Evolutionary conservation across 331 rosid species (phyloP), one percentile per base, ranked within the genome.

Genomic region (Quercus tomentella): DNA sequence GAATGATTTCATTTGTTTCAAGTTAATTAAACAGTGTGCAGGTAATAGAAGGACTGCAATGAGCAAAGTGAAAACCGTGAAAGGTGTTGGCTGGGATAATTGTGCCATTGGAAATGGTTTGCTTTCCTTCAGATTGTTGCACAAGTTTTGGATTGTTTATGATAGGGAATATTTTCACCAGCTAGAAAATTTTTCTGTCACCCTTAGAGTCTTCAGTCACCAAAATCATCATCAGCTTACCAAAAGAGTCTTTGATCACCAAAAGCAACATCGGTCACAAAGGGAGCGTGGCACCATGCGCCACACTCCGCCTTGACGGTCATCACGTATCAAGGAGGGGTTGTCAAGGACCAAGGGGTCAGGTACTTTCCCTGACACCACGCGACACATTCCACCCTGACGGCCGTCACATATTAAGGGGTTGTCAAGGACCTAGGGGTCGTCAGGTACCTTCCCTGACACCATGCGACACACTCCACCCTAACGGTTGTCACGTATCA

Each of bases 51-150:
- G 99, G 86, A 95, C 94, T 4, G 97, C 97, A 23, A 95, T 95
- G 99, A 95, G 97, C 91, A 84, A 90, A 78, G 87, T 87, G 75
- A 89, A 75, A 88, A 80, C 86, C 4, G 97, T 95, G 72, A 90
- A 79, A 85, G 99, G 99, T 62, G 98, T 95, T 76, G 99, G 99
- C 37, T 93, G 98, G 99, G 97, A 79, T 81, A 92, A 93, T 80
- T 90, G 97, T 67, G 97, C 99, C 66, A 68, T 95, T 74, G 99
- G 99, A 88, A 95, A 93, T 79, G 99, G 97, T 93, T 80, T 65
- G 90, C 43, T 75, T 33, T 72, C 12, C 56, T 20, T 20, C 33
- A 5, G 15, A 16, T 43, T 30, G 69, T 16, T 66, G 43, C 43
- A 37, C 43, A 37, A 37, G 43, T 37, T 37, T 37, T 37, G 43